These are phyloP conservation scores for Quercus lobata DNA, from an alignment of 331 rosid genomes.

Conservation along the genomic window DNA sequence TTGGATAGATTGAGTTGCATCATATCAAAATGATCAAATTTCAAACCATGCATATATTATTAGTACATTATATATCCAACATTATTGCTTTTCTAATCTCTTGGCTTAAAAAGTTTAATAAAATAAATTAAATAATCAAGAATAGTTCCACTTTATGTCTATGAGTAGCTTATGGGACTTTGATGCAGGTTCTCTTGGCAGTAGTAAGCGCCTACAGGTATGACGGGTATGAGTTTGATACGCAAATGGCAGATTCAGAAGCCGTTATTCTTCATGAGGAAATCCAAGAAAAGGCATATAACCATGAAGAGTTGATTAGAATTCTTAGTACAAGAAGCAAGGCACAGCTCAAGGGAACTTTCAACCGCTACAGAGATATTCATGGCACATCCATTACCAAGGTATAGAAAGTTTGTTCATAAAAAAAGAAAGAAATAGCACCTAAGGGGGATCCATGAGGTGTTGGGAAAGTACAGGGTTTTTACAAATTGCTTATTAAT, in stretches of 20 bases:
- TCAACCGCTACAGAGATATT: slow-evolving; percentile 32
- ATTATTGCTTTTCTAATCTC: background rate
- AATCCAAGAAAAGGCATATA: slow-evolving; percentile 25
- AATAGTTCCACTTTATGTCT: background rate
- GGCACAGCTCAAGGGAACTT: slow-evolving; percentile 38
- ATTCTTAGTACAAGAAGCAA: slow-evolving; percentile 53
- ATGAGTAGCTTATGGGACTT: background rate
- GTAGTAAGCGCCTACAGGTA: slow-evolving; percentile 37
- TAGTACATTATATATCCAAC: too few relatives aligned
- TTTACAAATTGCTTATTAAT: too few relatives aligned
- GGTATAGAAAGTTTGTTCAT: slow-evolving; percentile 19
- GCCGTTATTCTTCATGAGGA: slow-evolving; percentile 23
- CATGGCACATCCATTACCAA: slow-evolving; percentile 41
- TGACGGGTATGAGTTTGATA: slow-evolving; percentile 36
- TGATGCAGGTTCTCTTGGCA: slow-evolving; percentile 43
- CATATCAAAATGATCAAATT: too few relatives aligned
- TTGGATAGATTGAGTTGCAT: background rate
- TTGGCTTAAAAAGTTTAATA: background rate
- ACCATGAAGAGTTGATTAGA: slow-evolving; percentile 44
- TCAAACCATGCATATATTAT: too few relatives aligned
- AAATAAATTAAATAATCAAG: background rate
- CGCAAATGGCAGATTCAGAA: slow-evolving; percentile 30
- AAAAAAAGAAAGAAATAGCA: background rate
- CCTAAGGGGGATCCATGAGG: too few relatives aligned
- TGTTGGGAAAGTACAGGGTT: too few relatives aligned